phyloP scores from a whole-genome alignment of 306 rosid genomes.

The Malus domestica region ASM211411v1 NC_041801.1:14992001-14992500 shows the following conservation, averaged over 20 bases:
- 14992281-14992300: not conserved
- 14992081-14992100: not conserved
- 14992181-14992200: not conserved
- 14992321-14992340: conserved; percentile 66
- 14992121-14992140: not conserved
- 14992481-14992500: conserved; percentile 68
- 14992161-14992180: not conserved
- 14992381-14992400: conserved; percentile 86
- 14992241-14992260: not conserved
- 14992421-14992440: conserved; percentile 88
- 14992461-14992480: conserved; percentile 68
- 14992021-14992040: not conserved
- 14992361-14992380: conserved; percentile 84
- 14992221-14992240: conserved; percentile 8
- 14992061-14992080: no score
- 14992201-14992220: not conserved
- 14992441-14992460: conserved; percentile 80
- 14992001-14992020: not conserved
- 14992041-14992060: not conserved
- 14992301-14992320: conserved; percentile 19
- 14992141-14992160: not conserved
- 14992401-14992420: conserved; percentile 77
- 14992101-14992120: not conserved
- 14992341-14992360: conserved; percentile 77
- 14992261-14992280: not conserved